Evolutionary conservation across 495 filamentous ascomycete species (phyloP), one percentile per base, ranked within the genome.

Genomic region (Daldinia vernicosa): DNA sequence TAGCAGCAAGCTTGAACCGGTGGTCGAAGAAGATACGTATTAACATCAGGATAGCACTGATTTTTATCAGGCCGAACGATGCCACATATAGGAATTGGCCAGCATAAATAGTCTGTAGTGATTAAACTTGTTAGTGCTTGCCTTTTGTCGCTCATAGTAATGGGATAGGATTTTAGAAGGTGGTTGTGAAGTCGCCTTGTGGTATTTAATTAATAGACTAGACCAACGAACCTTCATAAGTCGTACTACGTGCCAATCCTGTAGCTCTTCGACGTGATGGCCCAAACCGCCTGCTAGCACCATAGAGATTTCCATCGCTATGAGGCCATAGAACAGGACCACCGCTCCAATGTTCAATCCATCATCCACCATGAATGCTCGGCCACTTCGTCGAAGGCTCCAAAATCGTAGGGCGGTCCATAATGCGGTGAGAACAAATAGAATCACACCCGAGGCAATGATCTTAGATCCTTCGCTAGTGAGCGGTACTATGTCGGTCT

Each of bases 41-140:
- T 22, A 74, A 65, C 67, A 70, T 70, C 7, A 74, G 54, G 30
- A 74, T 63, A 47, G 67, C 59, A 45, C 71, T 74, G 24, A 74
- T 59, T 50, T 74, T 74, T 39, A 71, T 57, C n/a, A 74, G 39
- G n/a, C 71, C 67, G 6, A 74, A 30, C 0, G 71, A 66, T 33
- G 57, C 50, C 30, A 32, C 55, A 30, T 67, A 74, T 32, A 74
- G 15, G 28, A 74, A 63, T 27, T 74, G 67, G 28, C 63, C 60
- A 45, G 63, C 67, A 51, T 58, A 74, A n/a, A 69, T 28, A 33
- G 67, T 47, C 71, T 74, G 27, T 14, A 56, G 12, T 6, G 19
- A 19, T 57, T 14, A 17, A 26, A 30, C 45, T 14, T 6, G 39
- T 61, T 33, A 70, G 52, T 43, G 47, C 32, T 27, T 43, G 4